Evolutionary conservation across 805 yeast species (phyloP), one percentile per base, ranked within the genome.

Genomic region (Lachancea meyersii): DNA sequence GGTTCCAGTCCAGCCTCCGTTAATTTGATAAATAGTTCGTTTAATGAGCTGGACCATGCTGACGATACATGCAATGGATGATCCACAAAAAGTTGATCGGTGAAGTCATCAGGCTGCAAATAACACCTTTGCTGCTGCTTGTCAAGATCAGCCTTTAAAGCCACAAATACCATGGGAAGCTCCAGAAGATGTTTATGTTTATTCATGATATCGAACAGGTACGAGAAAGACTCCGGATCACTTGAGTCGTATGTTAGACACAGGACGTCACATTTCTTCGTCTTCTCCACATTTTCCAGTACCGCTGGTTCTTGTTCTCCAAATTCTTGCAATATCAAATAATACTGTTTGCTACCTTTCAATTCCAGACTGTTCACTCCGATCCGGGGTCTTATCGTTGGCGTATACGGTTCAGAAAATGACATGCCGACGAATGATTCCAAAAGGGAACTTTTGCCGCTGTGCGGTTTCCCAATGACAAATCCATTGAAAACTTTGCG

Each of bases 331-430:
- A 93, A 58, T 40, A 93, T 86, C 55, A 93, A 65, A 57, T 93
- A 93, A 58, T 95, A 88, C 61, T 93, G 98, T 57, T 86, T 89
- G 2, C 98, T 97, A 2, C 97, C 97, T 40, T 81, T 80, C 55
- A 89, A 65, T 58, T 93, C 99, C 10, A 93, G 88, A 53, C 93
- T 88, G 57, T 93, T 93, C 1, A 88, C 96, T 3, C 86, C 95
- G 1, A 86, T 73, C 28, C 82, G 72, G 2, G 95, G 89, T 44
- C 76, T 78, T 11, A 86, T 78, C 0, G 97, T 86, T 0, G 97
- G 96, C 11, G 84, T 76, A 58, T 88, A 84, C 2, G 69, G 53
- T 13, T 80, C 86, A 37, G 84, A 75, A 53, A 78, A 82, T 1
- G 80, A 72, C 24, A 95, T 76, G 14, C 84, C 82, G 31, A 91